phyloP scores from a whole-genome alignment of 495 filamentous ascomycete species.

The Wilcoxina mikolae region DNA sequence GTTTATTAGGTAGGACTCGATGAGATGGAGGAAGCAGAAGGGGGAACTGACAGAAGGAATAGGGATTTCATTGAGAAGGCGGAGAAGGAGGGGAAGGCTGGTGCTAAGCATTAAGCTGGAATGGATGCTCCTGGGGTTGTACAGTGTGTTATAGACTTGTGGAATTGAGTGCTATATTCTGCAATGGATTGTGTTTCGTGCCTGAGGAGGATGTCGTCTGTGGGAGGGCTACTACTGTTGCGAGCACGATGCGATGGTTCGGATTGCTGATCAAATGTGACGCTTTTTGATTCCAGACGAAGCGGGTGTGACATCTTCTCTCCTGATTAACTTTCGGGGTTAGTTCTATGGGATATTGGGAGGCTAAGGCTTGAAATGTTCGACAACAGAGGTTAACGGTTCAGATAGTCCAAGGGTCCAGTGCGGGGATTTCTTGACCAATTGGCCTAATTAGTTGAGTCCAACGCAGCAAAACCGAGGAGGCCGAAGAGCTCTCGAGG shows the following conservation, averaged over 20 bases:
- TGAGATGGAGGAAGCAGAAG: not conserved
- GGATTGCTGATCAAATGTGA: too few relatives aligned
- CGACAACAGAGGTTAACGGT: too few relatives aligned
- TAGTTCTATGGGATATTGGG: too few relatives aligned
- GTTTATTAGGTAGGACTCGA: slow-evolving; percentile 82
- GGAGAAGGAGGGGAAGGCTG: slow-evolving; percentile 49
- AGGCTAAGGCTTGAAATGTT: too few relatives aligned
- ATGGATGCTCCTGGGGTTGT: not conserved
- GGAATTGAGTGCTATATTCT: not conserved
- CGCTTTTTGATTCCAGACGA: too few relatives aligned
- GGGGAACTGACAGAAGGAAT: slow-evolving; percentile 3
- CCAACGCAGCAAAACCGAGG: too few relatives aligned
- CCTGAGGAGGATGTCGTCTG: not conserved
- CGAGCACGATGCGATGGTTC: not conserved
- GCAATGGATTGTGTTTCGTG: not conserved
- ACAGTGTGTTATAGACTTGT: not conserved
- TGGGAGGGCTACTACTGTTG: not conserved
- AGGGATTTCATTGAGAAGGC: slow-evolving; percentile 71
- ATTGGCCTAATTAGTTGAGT: too few relatives aligned
- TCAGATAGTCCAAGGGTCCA: too few relatives aligned
- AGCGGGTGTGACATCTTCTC: too few relatives aligned
- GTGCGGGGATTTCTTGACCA: too few relatives aligned
- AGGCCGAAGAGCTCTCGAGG: too few relatives aligned
- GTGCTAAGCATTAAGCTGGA: slow-evolving; percentile 41
- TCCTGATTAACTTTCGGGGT: too few relatives aligned